Base-by-base conservation (phyloP, 2,329 filamentous ascomycete genomes). In the Sclerotinia sclerotiorum region DNA sequence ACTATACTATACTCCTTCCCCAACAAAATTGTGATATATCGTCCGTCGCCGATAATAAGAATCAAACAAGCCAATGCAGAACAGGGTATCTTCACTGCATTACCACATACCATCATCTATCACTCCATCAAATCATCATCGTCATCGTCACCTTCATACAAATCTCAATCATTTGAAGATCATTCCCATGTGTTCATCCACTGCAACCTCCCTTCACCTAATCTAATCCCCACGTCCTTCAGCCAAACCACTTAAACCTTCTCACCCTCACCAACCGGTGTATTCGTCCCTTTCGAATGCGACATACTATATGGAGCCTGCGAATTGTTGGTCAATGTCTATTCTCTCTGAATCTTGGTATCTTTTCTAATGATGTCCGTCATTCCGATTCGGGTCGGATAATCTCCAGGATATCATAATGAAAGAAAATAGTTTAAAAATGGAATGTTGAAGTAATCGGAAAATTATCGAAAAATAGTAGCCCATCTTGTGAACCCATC, bases 261-360 rank as follows among this genome's bases (percentile, higher is more conserved):
- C 15, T 32, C 63, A 3, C 15, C 42, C 2, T 73, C 73, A 21
- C 69, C 68, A 35, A 68, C 72, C 15, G 76, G 76, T 7, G 76
- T 77, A 49, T 73, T 72, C 13, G 70, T 74, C 19, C 76, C 76
- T 51, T 73, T 76, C 0, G 74, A 77, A 68, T 72, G 72, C n/a
- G 75, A 77, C 76, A 78, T 77, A 54, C 76, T 77, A 58, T 77
- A 77, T 1, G 75, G 75, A 67, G 75, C 75, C 75, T 76, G 68
- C n/a, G 24, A 35, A 49, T 7, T 35, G 39, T 65, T 65, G 54
- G 63, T 65, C 52, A 62, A 62, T 58, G 27, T 24, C 39, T 44
- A 21, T 58, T 54, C 63, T 57, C 52, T 58, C 51, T 54, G 21
- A 55, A 32, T 17, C 39, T 29, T 55, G 35, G 27, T 52, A 29